Evolutionary conservation across 2,329 filamentous ascomycete genomes (phyloP).

Genomic region (Xylaria sp.): DNA sequence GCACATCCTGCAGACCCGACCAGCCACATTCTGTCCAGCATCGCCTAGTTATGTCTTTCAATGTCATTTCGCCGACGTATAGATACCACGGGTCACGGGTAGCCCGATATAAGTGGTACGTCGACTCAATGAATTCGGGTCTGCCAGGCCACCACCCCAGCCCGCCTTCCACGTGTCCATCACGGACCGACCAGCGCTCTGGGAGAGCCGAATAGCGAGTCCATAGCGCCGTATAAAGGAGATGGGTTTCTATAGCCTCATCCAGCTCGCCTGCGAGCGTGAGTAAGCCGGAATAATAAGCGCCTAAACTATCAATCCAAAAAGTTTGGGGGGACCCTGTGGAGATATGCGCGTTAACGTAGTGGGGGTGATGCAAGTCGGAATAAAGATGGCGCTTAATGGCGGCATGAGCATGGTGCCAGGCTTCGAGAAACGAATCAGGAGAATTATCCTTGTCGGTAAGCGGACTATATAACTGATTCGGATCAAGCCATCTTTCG

Average conservation of each 20-base stretch:
- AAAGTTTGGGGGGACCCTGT: constrained; percentile 88
- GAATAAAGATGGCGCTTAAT: constrained; percentile 94
- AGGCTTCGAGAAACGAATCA: constrained; percentile 79
- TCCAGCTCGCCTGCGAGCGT: constrained; percentile 87
- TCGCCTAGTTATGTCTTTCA: constrained; percentile 83
- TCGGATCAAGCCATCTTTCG: constrained; percentile 65
- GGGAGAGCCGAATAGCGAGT: constrained; percentile 92
- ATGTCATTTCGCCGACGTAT: constrained; percentile 92
- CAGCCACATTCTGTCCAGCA: constrained; percentile 94
- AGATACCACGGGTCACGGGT: constrained; percentile 96
- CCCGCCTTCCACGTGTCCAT: constrained; percentile 82
- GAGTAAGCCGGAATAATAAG: constrained; percentile 91
- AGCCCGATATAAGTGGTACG: constrained; percentile 92
- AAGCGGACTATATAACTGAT: constrained; percentile 64
- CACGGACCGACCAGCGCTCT: constrained; percentile 89
- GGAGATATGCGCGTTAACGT: constrained; percentile 85
- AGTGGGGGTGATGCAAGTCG: constrained; percentile 84
- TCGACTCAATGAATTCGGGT: constrained; percentile 96
- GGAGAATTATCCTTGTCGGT: constrained; percentile 71
- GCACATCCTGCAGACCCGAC: constrained; percentile 85
- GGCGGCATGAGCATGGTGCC: constrained; percentile 83
- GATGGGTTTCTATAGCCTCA: constrained; percentile 86
- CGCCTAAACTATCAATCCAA: constrained; percentile 96
- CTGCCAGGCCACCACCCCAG: constrained; percentile 94
- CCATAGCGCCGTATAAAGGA: constrained; percentile 93